Conservation (phyloP, 177 flowering plant genomes). For the Vitis hybrid region DNA sequence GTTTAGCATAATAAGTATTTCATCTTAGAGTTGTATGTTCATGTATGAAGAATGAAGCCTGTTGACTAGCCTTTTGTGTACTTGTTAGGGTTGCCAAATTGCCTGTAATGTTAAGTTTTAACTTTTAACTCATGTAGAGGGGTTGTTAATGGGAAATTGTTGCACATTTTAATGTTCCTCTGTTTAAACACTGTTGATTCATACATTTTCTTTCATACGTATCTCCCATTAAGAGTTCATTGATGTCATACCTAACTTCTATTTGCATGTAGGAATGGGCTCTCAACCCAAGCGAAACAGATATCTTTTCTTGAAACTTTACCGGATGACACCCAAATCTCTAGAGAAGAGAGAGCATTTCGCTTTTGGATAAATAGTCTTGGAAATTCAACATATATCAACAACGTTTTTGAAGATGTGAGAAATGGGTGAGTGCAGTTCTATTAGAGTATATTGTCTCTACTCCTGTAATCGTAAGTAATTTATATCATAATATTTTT, state of each 20-base stretch:
- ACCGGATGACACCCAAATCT: conserved; percentile 68
- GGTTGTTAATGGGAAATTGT: not conserved
- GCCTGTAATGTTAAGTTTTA: too few relatives aligned
- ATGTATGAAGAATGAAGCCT: too few relatives aligned
- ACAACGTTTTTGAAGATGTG: conserved; percentile 89
- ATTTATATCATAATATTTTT: not conserved
- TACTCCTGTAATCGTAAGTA: not conserved
- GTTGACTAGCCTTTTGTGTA: too few relatives aligned
- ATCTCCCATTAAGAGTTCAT: not conserved
- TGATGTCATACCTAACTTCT: not conserved
- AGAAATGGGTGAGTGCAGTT: conserved; percentile 72
- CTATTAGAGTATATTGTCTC: not conserved
- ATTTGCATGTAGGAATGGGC: conserved; percentile 68
- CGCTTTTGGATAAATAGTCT: conserved; percentile 90
- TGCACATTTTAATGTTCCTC: not conserved
- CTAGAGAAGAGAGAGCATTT: conserved; percentile 82
- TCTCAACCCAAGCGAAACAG: conserved; percentile 66
- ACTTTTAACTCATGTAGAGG: too few relatives aligned
- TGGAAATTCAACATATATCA: conserved; percentile 66
- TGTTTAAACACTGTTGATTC: not conserved
- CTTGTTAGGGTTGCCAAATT: too few relatives aligned
- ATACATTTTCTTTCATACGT: not conserved
- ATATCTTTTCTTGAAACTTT: conserved; percentile 65
- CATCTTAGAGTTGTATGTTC: too few relatives aligned
- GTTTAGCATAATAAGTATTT: too few relatives aligned